Evolutionary conservation across 1,284 basidiomycete species (phyloP).

Genomic region (Sporisorium scitamineum): DNA sequence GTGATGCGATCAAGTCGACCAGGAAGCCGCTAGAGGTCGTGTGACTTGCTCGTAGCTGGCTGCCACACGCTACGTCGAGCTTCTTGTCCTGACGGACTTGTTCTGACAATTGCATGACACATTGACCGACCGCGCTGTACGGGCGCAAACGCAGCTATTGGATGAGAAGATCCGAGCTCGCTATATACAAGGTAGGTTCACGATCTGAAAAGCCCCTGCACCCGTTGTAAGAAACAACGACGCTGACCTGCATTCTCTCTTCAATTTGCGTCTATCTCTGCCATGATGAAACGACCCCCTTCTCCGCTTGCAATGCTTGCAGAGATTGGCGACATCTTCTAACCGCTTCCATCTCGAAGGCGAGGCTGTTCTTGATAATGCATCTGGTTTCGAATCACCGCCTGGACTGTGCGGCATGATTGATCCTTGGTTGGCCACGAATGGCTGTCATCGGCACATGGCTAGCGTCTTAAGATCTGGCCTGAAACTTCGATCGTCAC

Average conservation of each 20-base stretch:
- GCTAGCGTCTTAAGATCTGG: neutral
- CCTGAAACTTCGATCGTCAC: neutral
- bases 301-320: neutral
- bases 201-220: neutral
- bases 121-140: no score
- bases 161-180: conserved; percentile 57
- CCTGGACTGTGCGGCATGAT: neutral
- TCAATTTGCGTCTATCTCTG: no score
- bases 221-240: neutral
- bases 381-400: neutral
- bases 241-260: neutral
- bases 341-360: neutral
- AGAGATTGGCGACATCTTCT: conserved; percentile 60
- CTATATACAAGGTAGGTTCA: conserved; percentile 53
- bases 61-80: no score
- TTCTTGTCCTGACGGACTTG: neutral
- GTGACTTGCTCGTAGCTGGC: neutral
- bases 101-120: neutral
- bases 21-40: neutral
- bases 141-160: conserved; percentile 26
- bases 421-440: neutral
- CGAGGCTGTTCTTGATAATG: neutral
- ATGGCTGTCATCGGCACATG: neutral
- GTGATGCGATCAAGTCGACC: neutral
- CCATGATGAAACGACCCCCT: neutral